These are phyloP conservation scores for Salvia sclarea DNA, from an alignment of 305 asterid species.

Conservation along the genomic window DNA sequence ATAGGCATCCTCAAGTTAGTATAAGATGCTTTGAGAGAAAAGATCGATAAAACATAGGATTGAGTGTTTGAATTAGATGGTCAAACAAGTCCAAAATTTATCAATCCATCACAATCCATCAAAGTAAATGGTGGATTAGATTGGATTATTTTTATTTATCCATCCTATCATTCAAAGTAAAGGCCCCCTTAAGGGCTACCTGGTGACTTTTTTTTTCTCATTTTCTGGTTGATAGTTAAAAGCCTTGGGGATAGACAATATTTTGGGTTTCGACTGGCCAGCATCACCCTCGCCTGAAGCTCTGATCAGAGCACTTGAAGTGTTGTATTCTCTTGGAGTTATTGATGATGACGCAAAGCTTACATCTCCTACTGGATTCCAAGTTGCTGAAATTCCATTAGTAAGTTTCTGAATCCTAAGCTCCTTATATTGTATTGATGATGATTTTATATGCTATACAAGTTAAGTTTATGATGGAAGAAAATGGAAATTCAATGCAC, in stretches of 20 bases:
- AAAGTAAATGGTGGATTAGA: too few species aligned
- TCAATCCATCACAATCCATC: too few species aligned
- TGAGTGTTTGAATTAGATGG: too few species aligned
- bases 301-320: constrained; percentile 94
- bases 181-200: constrained; percentile 14
- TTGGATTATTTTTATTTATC: too few species aligned
- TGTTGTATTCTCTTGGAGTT: constrained; percentile 86
- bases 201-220: constrained; percentile 20
- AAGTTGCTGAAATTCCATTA: constrained; percentile 93
- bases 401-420: constrained; percentile 43
- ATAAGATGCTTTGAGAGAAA: too few species aligned
- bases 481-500: not conserved
- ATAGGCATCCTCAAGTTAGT: not conserved
- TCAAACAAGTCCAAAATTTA: too few species aligned
- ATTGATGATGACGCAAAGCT: constrained; percentile 93
- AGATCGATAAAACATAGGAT: too few species aligned
- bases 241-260: constrained; percentile 93
- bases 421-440: constrained; percentile 26
- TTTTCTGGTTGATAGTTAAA: constrained; percentile 69
- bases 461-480: not conserved
- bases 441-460: constrained; percentile 6
- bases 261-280: constrained; percentile 95
- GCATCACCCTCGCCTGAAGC: constrained; percentile 96
- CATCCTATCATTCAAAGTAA: too few species aligned
- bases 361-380: constrained; percentile 91